Evolutionary conservation across 1,139 yeast genomes (phyloP).

Genomic region (Petasospora fabianii): DNA sequence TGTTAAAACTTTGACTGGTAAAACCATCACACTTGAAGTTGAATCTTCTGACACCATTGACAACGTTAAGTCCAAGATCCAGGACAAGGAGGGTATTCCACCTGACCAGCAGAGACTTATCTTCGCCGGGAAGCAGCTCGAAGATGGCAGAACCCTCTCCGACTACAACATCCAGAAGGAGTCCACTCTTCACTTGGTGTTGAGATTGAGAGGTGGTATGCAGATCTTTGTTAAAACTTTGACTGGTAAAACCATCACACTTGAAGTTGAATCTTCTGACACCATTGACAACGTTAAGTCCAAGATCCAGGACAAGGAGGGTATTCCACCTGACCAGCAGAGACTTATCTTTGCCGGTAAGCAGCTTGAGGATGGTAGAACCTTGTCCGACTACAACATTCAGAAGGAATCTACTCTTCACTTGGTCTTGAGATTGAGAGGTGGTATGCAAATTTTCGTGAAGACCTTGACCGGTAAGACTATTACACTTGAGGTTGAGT

Average conservation of each 20-base stretch:
- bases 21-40: conserved; percentile 4
- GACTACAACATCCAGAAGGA: conserved; percentile 94
- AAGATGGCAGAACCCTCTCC: conserved; percentile 88
- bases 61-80: conserved; percentile 5
- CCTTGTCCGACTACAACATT: conserved; percentile 86
- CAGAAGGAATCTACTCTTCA: conserved; percentile 88
- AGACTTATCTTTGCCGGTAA: conserved; percentile 34
- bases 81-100: conserved; percentile 6
- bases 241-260: conserved; percentile 3
- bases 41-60: conserved; percentile 6
- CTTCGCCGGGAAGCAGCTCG: conserved; percentile 63
- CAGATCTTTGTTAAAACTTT: conserved; percentile 3
- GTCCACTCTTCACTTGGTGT: conserved; percentile 79
- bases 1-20: conserved; percentile 4
- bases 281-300: conserved; percentile 5
- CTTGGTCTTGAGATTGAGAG: conserved; percentile 84
- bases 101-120: conserved; percentile 5
- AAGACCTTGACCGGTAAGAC: conserved; percentile 69
- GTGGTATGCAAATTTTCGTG: conserved; percentile 72
- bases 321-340: conserved; percentile 4
- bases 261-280: conserved; percentile 4
- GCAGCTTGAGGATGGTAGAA: conserved; percentile 95
- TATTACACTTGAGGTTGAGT: conserved; percentile 65
- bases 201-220: conserved; percentile 47
- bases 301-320: conserved; percentile 5